phyloP scores from a whole-genome alignment of 495 filamentous ascomycete genomes.

The Penicillium verhagenii region DNA sequence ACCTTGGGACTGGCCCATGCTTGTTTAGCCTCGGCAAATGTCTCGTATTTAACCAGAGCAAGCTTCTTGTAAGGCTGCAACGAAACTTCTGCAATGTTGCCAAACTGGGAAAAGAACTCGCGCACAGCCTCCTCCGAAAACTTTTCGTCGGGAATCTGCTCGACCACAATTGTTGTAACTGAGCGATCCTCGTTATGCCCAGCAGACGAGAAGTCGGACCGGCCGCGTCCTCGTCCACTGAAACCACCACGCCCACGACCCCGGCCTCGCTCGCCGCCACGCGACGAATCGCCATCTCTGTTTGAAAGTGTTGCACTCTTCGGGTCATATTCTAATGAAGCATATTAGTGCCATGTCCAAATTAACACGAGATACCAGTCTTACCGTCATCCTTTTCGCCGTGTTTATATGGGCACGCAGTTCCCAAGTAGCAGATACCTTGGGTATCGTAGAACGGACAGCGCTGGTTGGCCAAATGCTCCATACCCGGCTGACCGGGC shows the following conservation, averaged over 20 bases:
- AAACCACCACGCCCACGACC: constrained; percentile 50
- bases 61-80: constrained; percentile 76
- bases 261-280: constrained; percentile 45
- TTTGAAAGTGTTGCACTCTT: constrained; percentile 53
- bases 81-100: constrained; percentile 67
- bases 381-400: constrained; percentile 60
- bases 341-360: constrained; percentile 5
- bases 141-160: constrained; percentile 88
- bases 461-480: constrained; percentile 47
- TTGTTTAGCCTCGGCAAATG: constrained; percentile 68
- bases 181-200: constrained; percentile 73
- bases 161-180: constrained; percentile 81
- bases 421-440: constrained; percentile 78
- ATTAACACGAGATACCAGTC: constrained; percentile 1
- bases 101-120: constrained; percentile 83
- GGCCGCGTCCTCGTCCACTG: constrained; percentile 50
- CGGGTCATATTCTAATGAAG: constrained; percentile 79
- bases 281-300: constrained; percentile 22
- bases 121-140: constrained; percentile 72
- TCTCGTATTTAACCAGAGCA: constrained; percentile 78
- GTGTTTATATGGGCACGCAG: constrained; percentile 80
- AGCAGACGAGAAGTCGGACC: constrained; percentile 70
- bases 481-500: constrained; percentile 33
- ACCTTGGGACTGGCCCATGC: constrained; percentile 91
- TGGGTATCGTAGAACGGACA: constrained; percentile 89